Base-by-base conservation (phyloP, 768 basidiomycete genomes). In the Stropharia rugosoannulata region DNA sequence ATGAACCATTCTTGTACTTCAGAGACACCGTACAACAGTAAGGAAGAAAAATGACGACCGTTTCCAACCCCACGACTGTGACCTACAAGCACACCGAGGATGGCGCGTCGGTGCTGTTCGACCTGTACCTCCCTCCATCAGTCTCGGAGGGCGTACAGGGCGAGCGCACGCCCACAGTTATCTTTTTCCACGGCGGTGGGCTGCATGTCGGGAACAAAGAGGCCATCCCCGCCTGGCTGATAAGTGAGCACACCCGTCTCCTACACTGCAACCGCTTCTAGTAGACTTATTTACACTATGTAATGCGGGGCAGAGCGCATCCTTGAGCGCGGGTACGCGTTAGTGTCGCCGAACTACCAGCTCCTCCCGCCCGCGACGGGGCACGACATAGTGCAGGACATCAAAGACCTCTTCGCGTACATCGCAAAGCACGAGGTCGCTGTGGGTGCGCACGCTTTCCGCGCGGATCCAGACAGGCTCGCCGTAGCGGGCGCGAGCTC, bases 221-320 rank as follows among this genome's bases (percentile, higher is more conserved):
- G 62, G 88, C 85, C 84, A 82, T 87, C 64, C 86, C 87, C 2
- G 57, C 50, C n/a, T 89, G 87, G 87, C 68, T 89, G 22, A 67
- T 77, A 46, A 75, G 87, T 87, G 52, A 66, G 70, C 66, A 16
- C 36, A 16, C 55, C 49, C n/a, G 2, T 45, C 51, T 22, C 22
- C 22, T 22, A 22, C 22, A 22, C 22, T 4, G 22, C 22, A 22
- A 4, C 22, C 22, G 22, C 22, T 43, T 29, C 42, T 25, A n/a
- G 19, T 22, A 29, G 42, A n/a, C 41, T 36, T 41, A 54, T 7
- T 43, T 36, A 15, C 10, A 7, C 46, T 4, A 22, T 22, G 22
- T 22, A 22, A 22, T 4, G 22, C 7, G 29, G 29, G 29, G 36
- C 59, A 87, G 84, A 70, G 54, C 79, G 84, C 12, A 68, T 79